Percentiles rank a stretch among this genome's conserved stretches.
phyloP scores from a whole-genome alignment of 2,329 filamentous ascomycete genomes.

The Alternaria sp. region DNA sequence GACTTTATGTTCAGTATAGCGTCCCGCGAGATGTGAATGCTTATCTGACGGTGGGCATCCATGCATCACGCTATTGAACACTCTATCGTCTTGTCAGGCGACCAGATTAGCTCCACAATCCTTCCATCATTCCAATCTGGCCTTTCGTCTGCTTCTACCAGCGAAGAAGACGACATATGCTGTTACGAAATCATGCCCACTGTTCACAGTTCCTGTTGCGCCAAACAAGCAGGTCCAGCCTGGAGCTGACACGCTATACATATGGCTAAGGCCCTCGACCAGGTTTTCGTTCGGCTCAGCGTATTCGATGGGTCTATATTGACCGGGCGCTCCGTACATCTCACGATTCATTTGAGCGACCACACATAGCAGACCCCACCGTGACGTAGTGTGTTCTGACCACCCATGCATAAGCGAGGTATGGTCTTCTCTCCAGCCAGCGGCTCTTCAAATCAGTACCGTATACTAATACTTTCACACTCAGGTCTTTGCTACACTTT shows the following conservation, averaged over 20 bases:
- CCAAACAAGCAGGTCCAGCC: constrained; percentile 1
- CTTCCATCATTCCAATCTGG: not conserved
- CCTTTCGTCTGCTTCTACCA: not conserved
- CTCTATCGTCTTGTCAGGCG: constrained; percentile 18
- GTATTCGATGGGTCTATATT: not conserved
- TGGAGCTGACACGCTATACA: constrained; percentile 1
- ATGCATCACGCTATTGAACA: constrained; percentile 29
- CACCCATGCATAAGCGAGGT: not conserved
- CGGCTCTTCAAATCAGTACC: not conserved
- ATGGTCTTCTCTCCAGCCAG: not conserved
- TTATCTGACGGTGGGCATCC: constrained; percentile 23
- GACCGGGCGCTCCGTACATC: not conserved
- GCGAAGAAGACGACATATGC: not conserved
- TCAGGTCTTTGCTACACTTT: not conserved
- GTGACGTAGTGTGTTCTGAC: not conserved
- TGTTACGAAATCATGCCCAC: not conserved
- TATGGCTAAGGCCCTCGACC: constrained; percentile 14
- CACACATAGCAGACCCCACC: not conserved
- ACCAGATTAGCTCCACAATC: not conserved
- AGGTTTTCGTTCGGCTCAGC: constrained; percentile 12
- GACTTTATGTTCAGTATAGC: not conserved
- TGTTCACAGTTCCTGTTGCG: constrained; percentile 1
- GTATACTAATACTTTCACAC: not conserved
- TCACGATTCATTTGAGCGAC: not conserved
- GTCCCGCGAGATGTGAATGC: not conserved